Conservation (phyloP, 352 stramenopile genomes). For the Phytophthora melonis region DNA sequence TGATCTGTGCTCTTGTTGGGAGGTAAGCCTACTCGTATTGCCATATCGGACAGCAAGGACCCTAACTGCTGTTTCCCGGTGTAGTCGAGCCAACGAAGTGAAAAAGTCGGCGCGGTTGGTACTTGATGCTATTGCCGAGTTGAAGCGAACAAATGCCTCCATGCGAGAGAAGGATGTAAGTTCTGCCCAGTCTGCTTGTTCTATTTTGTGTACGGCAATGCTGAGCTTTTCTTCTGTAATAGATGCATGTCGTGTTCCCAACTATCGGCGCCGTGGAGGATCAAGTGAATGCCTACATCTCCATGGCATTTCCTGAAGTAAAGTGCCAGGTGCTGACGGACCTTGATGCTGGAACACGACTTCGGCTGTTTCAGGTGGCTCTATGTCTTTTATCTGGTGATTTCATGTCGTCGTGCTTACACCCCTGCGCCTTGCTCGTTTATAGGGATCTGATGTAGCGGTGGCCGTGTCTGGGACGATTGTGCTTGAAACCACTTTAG, state of each 20-base stretch:
- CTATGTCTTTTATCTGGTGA: too few species aligned
- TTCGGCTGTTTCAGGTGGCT: conserved; percentile 47
- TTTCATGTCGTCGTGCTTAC: neutral
- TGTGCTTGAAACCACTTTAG: conserved; percentile 69
- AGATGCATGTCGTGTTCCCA: conserved; percentile 71
- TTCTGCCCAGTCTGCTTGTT: neutral
- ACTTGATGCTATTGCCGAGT: conserved; percentile 49
- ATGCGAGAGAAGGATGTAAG: conserved; percentile 16
- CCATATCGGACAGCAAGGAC: neutral
- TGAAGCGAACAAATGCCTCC: conserved; percentile 25
- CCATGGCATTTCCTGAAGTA: neutral
- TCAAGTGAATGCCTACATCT: conserved; percentile 35
- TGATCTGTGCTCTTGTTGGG: conserved; percentile 73
- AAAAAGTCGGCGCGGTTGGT: conserved; percentile 49
- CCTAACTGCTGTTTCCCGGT: conserved; percentile 5
- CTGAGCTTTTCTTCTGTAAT: conserved; percentile 2
- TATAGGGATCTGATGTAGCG: conserved; percentile 54
- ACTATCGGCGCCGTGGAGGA: conserved; percentile 55
- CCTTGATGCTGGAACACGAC: conserved; percentile 26
- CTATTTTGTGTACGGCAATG: neutral
- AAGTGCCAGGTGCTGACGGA: conserved; percentile 34
- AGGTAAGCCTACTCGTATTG: conserved; percentile 44
- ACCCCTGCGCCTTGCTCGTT: neutral
- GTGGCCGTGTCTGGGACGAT: conserved; percentile 80
- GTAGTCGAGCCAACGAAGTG: conserved; percentile 73